Evolutionary conservation across 495 filamentous ascomycete genomes (phyloP).

Genomic region (Hypoxylon fragiforme): DNA sequence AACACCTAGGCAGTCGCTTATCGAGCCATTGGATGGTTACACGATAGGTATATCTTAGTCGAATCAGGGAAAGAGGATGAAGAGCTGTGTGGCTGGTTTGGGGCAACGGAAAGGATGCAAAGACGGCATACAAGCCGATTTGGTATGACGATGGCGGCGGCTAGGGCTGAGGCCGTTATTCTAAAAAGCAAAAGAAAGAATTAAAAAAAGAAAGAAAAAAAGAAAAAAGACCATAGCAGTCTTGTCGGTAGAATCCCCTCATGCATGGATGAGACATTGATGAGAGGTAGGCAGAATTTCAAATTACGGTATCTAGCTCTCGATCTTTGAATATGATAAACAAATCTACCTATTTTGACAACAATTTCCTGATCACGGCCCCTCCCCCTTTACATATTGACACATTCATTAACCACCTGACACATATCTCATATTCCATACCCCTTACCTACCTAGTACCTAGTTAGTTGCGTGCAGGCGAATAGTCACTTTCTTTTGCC

Average conservation of each 20-base stretch:
- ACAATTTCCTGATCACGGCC: background rate
- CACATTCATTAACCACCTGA: no score
- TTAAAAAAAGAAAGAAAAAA: no score
- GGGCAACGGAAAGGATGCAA: background rate
- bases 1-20: background rate
- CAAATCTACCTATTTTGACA: background rate
- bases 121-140: background rate
- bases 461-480: no score
- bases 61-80: background rate
- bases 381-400: background rate
- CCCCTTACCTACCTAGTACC: no score
- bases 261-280: background rate
- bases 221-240: no score
- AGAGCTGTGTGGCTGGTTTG: background rate
- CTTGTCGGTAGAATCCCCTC: no score
- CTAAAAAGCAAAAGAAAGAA: background rate
- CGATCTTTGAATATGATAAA: background rate
- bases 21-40: background rate
- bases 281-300: background rate
- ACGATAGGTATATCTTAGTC: background rate
- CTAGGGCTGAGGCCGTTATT: background rate
- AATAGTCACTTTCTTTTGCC: background rate
- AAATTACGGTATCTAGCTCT: no score
- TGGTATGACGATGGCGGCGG: background rate
- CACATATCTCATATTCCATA: no score